Percentiles rank a stretch among this genome's conserved stretches.
These are phyloP conservation scores for Cenchrus americanus DNA, from an alignment of 176 grass and related monocot species.

Conservation along the genomic window DNA sequence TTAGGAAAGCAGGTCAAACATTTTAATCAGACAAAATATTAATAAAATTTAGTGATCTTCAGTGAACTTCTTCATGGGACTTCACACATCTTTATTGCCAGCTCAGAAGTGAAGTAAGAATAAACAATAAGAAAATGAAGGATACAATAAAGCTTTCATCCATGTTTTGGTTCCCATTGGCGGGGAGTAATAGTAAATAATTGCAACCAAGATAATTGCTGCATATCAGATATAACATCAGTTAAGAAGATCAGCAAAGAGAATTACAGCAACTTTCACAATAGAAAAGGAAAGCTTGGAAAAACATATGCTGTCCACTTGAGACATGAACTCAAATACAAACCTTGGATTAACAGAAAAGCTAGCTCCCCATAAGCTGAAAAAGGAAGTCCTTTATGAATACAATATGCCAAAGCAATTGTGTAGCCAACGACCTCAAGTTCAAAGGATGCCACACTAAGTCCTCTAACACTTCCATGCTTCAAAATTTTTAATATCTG, in stretches of 20 bases:
- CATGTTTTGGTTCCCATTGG: slow-evolving; percentile 76
- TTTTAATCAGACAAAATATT: slow-evolving; percentile 14
- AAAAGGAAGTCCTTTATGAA: slow-evolving; percentile 94
- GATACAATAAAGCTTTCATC: slow-evolving; percentile 90
- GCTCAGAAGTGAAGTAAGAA: neutral
- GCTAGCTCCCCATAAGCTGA: slow-evolving; percentile 94
- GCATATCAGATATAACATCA: slow-evolving; percentile 45
- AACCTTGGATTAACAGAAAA: slow-evolving; percentile 94
- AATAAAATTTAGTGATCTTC: slow-evolving; percentile 6
- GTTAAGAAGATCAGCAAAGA: slow-evolving; percentile 11
- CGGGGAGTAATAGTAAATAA: slow-evolving; percentile 90
- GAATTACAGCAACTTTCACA: slow-evolving; percentile 16
- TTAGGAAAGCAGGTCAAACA: slow-evolving; percentile 49
- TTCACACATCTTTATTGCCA: neutral
- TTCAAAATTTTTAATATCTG: slow-evolving; percentile 95
- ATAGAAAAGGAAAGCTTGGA: slow-evolving; percentile 6
- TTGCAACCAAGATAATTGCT: slow-evolving; percentile 89
- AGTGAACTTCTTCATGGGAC: slow-evolving; percentile 15
- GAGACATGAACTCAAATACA: slow-evolving; percentile 21
- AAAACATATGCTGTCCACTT: slow-evolving; percentile 18
- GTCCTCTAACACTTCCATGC: slow-evolving; percentile 83
- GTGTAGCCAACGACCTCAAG: slow-evolving; percentile 94
- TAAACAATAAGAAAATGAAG: slow-evolving; percentile 34
- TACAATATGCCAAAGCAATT: slow-evolving; percentile 96
- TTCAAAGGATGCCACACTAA: slow-evolving; percentile 89